Base-by-base conservation (phyloP, 805 yeast species). In the Kluyveromyces wickerhamii region DNA sequence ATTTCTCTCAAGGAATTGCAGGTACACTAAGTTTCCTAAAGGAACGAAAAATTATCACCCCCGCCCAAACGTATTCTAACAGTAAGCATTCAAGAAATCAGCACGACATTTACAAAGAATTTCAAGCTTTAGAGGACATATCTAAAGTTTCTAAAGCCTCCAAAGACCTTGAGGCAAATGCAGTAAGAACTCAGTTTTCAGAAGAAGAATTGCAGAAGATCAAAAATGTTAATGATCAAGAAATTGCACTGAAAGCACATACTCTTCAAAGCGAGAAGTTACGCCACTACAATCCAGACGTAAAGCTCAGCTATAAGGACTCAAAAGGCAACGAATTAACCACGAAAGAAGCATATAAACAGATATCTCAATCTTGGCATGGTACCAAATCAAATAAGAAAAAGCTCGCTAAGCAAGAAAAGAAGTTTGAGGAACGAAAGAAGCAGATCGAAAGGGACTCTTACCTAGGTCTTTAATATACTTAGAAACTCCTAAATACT, bases 351-450 rank as follows among this genome's bases (percentile, higher is more conserved):
- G 95, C 95, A 1, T 85, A 72, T 63, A 84, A 82, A 59, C 72
- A 72, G 40, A 59, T 84, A 30, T 79, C 92, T 3, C 88, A 80
- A 42, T 73, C 76, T 43, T 85, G 83, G 54, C 95, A 85, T 52
- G 94, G 92, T 1, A 55, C 60, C 2, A 52, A 48, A 32, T 52
- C 57, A 22, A 57, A 51, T 32, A 40, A 48, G 24, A 46, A 40
- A 25, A 57, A 49, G 30, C 33, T 27, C 18, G 47, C 42, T 5
- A 56, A 54, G 32, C 39, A 41, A 20, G 43, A 43, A 19, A 40
- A 49, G 9, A 45, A 43, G 27, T 40, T 56, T 4, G 37, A 35
- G 12, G 49, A 49, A 9, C 40, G 60, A 29, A 47, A 44, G 14
- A 41, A 38, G 14, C 36, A n/a, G 68, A 56, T 13, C 61, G 61